Base-by-base conservation (phyloP, 2,329 filamentous ascomycete genomes). In the Arthrobotrys conoides region DNA sequence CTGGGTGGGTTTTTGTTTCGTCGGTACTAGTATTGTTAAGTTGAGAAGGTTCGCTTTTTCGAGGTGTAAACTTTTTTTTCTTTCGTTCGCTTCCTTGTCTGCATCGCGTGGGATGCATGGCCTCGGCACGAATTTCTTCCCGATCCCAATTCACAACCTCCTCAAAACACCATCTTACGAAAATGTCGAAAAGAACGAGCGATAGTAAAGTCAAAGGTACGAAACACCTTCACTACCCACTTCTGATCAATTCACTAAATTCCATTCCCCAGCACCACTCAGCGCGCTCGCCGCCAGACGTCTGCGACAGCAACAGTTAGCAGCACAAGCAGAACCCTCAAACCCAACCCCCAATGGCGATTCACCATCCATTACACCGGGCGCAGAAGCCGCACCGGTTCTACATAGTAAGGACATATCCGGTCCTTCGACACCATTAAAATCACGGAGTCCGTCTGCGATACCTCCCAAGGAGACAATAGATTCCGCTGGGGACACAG, bases 261-360 rank as follows among this genome's bases (percentile, higher is more conserved):
- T 5, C 22, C 20, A 20, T 46, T 18, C 6, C 30, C 18, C 51
- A 73, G 71, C 78, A 46, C 81, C 76, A 38, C 71, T 82, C 36
- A 82, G 81, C 70, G 81, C 81, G 10, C 76, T 82, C 18, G 81
- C 81, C 3, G 75, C 80, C n/a, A 78, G 81, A 41, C 79, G 81
- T 38, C 65, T 82, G 5, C 68, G 68, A 18, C 81, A 71, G 27
- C 75, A 80, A 14, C 80, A 73, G 41, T 57, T 72, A 38, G 71
- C 64, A 5, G 55, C 71, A 46, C 44, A 71, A 27, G 51, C 70
- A 27, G 41, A 67, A 59, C 30, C 66, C 22, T 44, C 71, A 49
- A 30, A 41, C 5, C 22, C 69, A 2, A 67, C 71, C 20, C 33
- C 75, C 36, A 80, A 72, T 44, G 61, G 44, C 59, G 30, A 53